Conservation (phyloP, 345 rosid species). For the Eucalyptus tenuipes region DNA sequence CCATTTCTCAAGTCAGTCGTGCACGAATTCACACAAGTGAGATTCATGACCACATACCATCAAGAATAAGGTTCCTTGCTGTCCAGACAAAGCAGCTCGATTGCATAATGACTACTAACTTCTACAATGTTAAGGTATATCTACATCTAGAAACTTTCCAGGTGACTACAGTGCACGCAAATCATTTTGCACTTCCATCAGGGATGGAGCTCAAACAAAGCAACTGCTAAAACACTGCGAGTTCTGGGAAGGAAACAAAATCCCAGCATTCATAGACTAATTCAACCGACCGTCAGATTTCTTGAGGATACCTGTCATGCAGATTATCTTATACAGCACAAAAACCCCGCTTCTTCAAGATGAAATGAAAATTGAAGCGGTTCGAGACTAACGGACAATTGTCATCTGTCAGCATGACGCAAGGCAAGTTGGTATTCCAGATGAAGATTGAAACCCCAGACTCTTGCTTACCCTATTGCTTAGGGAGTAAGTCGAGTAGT, state of each 20-base stretch:
- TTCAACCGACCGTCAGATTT: background rate
- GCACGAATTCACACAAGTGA: background rate
- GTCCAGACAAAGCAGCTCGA: background rate
- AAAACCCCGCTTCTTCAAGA: background rate
- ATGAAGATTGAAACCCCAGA: background rate
- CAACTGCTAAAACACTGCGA: background rate
- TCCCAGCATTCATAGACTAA: background rate
- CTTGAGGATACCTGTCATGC: background rate
- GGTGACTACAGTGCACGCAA: background rate
- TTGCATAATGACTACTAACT: background rate
- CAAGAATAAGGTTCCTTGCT: background rate
- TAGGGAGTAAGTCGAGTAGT: slow-evolving; percentile 15
- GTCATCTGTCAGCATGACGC: background rate
- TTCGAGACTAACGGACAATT: background rate
- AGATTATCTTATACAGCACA: background rate
- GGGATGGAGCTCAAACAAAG: background rate
- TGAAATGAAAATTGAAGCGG: background rate
- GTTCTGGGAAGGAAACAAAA: background rate
- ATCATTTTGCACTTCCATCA: background rate
- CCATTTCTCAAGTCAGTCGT: background rate
- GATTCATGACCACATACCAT: background rate
- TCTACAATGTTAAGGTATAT: background rate
- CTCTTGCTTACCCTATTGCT: background rate
- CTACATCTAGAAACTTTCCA: background rate
- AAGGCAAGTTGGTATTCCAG: background rate